Evolutionary conservation across 2,329 filamentous ascomycete species (phyloP).

Genomic region (Exophiala sideris): DNA sequence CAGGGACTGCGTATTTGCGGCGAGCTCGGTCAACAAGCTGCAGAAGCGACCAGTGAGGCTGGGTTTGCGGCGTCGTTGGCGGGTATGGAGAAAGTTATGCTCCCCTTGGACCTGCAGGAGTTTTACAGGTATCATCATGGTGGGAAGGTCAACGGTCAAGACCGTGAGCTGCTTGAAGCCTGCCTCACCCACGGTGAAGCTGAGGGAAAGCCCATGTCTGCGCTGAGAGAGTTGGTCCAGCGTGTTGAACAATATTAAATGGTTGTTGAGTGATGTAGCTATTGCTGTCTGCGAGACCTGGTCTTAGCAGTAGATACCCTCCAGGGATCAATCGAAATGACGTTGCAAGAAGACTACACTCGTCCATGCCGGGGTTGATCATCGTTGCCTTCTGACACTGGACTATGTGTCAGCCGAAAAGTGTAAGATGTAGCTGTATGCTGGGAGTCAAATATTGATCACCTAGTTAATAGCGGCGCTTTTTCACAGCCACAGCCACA

Average conservation of each 20-base stretch:
- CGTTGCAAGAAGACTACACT: no score
- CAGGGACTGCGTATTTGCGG: not conserved
- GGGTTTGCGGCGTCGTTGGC: not conserved
- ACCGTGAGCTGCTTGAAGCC: not conserved
- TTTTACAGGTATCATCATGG: constrained; percentile 4
- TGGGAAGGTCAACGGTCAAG: not conserved
- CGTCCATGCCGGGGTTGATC: no score
- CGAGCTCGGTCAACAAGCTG: not conserved
- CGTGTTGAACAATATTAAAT: constrained; percentile 24
- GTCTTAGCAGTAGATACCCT: no score
- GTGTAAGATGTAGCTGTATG: no score
- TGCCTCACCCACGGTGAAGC: not conserved
- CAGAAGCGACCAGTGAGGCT: not conserved
- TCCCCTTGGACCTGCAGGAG: not conserved
- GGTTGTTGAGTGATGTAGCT: no score
- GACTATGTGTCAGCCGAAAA: no score
- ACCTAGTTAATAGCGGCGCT: no score
- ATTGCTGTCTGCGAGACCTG: no score
- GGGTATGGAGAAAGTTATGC: constrained; percentile 1
- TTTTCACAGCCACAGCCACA: no score
- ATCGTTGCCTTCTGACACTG: no score
- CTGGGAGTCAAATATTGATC: no score
- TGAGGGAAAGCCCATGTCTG: not conserved
- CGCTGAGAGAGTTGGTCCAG: not conserved
- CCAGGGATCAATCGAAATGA: no score